Base-by-base conservation (phyloP, 164 flowering plant genomes). In the Annona squamosa region DNA sequence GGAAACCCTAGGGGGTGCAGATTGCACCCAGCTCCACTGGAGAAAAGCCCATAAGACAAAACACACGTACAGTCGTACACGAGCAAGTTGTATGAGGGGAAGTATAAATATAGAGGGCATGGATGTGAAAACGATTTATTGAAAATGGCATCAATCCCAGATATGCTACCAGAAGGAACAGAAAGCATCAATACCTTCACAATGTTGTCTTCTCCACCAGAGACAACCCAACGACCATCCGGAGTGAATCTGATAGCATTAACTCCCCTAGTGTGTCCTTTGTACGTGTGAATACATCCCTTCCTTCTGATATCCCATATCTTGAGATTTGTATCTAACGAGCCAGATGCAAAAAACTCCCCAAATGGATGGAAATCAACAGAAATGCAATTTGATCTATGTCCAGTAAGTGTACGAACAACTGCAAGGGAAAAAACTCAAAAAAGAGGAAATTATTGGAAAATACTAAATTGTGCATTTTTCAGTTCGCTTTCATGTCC, bases 201-300 rank as follows among this genome's bases (percentile, higher is more conserved):
- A 52, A 85, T 81, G 75, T 91, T 88, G 85, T 93, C 99, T 79
- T 93, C 97, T 72, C 99, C 98, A 64, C 98, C 99, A 77, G 99
- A 96, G 13, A 96, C 99, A 80, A 96, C 91, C 99, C 99, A 96
- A 45, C 99, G 97, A 37, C 99, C 99, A 87, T 96, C 99, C 47
- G 99, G 99, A 56, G 98, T 96, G 75, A 96, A 96, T 76, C 98
- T 88, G 79, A 96, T 90, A 13, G 94, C 90, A 86, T 83, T 93
- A 73, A 96, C 95, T 62, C 98, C 99, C 72, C 98, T 86, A 19
- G 97, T 96, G 76, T 96, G 99, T 59, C 99, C 97, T 79, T 96
- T 96, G 86, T 93, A 95, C 10, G 99, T 95, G 79, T 95, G 99
- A 73, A 95, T 93, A 75, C 99, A 95, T 57, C 97, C 98, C 73